These are phyloP conservation scores for Apiotrichum montevideense DNA, from an alignment of 1,284 basidiomycete genomes.

Conservation along the genomic window DNA sequence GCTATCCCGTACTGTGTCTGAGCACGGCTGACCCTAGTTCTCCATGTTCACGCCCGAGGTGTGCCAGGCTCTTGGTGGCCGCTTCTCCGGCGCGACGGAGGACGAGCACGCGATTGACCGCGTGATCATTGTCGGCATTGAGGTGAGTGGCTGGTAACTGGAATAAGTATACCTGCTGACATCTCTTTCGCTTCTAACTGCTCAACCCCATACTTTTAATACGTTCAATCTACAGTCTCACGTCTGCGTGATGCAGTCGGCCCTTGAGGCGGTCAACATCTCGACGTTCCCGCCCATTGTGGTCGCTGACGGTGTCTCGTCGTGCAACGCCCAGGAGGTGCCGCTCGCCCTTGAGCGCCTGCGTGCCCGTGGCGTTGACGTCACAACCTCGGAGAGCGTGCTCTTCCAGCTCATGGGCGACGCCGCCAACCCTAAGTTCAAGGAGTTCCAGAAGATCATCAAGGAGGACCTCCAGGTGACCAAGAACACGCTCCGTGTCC, in stretches of 20 bases:
- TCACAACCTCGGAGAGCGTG: constrained; percentile 75
- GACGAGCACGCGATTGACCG: background rate
- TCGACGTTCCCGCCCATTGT: constrained; percentile 52
- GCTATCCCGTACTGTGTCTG: too few species aligned
- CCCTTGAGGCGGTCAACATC: constrained; percentile 54
- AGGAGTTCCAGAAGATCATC: constrained; percentile 63
- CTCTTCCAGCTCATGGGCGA: constrained; percentile 66
- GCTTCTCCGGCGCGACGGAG: constrained; percentile 3
- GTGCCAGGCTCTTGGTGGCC: constrained; percentile 49
- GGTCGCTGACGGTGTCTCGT: constrained; percentile 77
- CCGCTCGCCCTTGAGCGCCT: constrained; percentile 54
- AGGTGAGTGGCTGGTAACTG: constrained; percentile 39
- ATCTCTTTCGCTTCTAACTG: background rate
- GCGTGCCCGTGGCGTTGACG: constrained; percentile 64
- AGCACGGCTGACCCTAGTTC: constrained; percentile 51
- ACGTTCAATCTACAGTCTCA: constrained; percentile 54
- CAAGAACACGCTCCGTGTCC: constrained; percentile 33
- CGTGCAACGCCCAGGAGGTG: constrained; percentile 58
- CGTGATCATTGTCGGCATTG: constrained; percentile 77
- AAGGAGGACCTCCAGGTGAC: constrained; percentile 70
- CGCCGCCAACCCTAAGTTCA: constrained; percentile 63
- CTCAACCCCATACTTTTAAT: constrained; percentile 9
- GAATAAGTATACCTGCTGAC: background rate
- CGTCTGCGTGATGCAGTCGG: constrained; percentile 79
- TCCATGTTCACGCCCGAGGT: constrained; percentile 74